A percentile compares a stretch with the other conserved stretches of the same genome.
phyloP scores from a whole-genome alignment of 148 eudicot genomes.

The Camellia sinensis region DNA sequence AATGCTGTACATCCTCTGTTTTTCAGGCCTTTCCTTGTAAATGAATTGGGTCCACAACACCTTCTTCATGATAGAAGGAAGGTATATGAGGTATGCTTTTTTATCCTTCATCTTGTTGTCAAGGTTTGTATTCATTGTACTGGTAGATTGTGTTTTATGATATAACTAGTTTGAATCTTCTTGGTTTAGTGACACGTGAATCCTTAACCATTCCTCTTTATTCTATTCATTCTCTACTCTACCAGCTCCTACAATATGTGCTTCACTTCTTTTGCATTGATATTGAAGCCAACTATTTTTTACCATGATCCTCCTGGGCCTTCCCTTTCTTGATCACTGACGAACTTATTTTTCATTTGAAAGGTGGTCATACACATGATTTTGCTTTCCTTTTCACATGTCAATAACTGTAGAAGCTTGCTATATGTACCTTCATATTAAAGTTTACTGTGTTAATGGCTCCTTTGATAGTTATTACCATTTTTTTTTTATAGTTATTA shows the following conservation, averaged over 20 bases:
- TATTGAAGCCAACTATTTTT: background rate
- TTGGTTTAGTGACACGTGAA: background rate
- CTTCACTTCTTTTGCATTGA: background rate
- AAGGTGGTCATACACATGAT: background rate
- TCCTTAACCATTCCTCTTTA: background rate
- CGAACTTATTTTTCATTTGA: background rate
- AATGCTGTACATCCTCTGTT: slow-evolving; percentile 6
- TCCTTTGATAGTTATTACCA: background rate
- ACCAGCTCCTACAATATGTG: background rate
- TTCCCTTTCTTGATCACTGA: background rate
- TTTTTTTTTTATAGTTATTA: too few species aligned
- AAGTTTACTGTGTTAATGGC: background rate
- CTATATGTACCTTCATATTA: background rate
- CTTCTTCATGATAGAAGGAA: slow-evolving; percentile 91
- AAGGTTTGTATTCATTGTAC: background rate
- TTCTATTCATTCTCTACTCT: background rate
- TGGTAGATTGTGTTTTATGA: background rate
- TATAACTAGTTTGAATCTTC: background rate
- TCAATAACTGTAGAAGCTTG: background rate
- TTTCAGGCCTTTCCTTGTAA: slow-evolving; percentile 80
- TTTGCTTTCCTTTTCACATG: background rate
- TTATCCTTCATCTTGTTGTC: background rate
- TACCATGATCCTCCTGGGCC: too few species aligned
- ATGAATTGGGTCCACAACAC: slow-evolving; percentile 82
- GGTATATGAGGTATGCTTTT: slow-evolving; percentile 73